phyloP scores from a whole-genome alignment of 257 asterid genomes.

The Penstemon barbatus region DNA sequence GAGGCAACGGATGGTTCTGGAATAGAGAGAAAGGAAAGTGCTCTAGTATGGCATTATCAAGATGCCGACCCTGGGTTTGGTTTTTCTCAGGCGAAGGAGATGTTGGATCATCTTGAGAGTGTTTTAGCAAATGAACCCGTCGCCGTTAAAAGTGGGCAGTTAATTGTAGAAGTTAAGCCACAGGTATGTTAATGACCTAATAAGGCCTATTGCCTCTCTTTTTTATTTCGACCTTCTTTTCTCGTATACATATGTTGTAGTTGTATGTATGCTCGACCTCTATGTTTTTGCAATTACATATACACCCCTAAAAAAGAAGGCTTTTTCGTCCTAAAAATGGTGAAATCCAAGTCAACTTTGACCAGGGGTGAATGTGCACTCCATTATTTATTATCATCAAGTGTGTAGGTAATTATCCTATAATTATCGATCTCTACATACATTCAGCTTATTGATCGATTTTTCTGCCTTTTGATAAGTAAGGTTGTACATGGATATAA shows the following conservation, averaged over 20 bases:
- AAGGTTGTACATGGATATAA: background rate
- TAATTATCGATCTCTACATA: too few species aligned
- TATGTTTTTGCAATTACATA: too few species aligned
- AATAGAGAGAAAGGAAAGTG: slow-evolving; percentile 81
- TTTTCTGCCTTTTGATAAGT: background rate
- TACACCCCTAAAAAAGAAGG: too few species aligned
- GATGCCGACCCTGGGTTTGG: slow-evolving; percentile 90
- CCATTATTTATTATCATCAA: too few species aligned
- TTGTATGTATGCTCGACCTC: background rate
- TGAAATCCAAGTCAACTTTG: too few species aligned
- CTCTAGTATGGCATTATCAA: slow-evolving; percentile 86
- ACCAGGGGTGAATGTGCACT: too few species aligned
- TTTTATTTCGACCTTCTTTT: background rate
- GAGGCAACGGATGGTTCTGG: slow-evolving; percentile 92
- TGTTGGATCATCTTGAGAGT: slow-evolving; percentile 92
- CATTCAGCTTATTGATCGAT: background rate
- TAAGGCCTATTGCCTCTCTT: background rate
- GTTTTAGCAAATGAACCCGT: slow-evolving; percentile 94
- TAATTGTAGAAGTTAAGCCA: slow-evolving; percentile 90
- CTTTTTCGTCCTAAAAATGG: too few species aligned
- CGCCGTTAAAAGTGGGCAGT: slow-evolving; percentile 90
- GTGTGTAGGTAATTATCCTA: too few species aligned
- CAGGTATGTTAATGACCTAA: slow-evolving; percentile 46
- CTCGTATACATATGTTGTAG: background rate
- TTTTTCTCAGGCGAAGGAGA: slow-evolving; percentile 84